Percentiles rank a stretch among this genome's conserved stretches.
Conservation (phyloP, 2,329 filamentous ascomycete genomes). For the Fusarium albidum region DNA sequence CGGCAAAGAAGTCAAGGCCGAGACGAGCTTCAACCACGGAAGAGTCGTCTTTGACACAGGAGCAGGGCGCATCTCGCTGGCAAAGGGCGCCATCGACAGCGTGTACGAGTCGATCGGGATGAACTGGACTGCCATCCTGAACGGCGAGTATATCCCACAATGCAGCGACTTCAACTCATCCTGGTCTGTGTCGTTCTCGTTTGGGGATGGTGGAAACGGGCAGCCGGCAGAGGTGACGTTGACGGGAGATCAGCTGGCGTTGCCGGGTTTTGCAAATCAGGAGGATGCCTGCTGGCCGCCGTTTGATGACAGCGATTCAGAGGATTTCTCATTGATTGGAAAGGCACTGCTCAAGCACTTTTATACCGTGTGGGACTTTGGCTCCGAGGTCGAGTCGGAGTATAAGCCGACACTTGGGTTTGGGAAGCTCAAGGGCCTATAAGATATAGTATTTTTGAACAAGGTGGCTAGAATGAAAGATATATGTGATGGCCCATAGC, state of each 20-base stretch:
- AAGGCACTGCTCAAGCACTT: slow-evolving; percentile 42
- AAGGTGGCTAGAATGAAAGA: too few species aligned
- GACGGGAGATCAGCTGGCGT: slow-evolving; percentile 43
- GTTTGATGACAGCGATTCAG: slow-evolving; percentile 38
- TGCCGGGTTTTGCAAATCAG: slow-evolving; percentile 44
- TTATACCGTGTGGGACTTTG: slow-evolving; percentile 48
- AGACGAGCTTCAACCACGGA: slow-evolving; percentile 16
- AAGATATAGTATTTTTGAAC: too few species aligned
- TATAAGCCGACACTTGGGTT: slow-evolving; percentile 36
- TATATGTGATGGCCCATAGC: too few species aligned
- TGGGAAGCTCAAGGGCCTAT: slow-evolving; percentile 28
- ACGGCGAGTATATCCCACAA: slow-evolving; percentile 41
- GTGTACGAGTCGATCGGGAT: slow-evolving; percentile 48
- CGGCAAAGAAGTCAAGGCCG: slow-evolving; percentile 20
- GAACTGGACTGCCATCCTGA: slow-evolving; percentile 45
- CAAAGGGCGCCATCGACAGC: slow-evolving; percentile 32
- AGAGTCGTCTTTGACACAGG: slow-evolving; percentile 47
- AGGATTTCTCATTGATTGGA: slow-evolving; percentile 45
- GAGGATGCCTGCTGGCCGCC: slow-evolving; percentile 48
- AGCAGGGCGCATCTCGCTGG: slow-evolving; percentile 40
- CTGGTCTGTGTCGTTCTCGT: slow-evolving; percentile 45
- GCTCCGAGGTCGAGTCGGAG: slow-evolving; percentile 16
- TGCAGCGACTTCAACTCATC: slow-evolving; percentile 48
- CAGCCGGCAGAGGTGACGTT: slow-evolving; percentile 40
- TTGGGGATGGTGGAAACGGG: slow-evolving; percentile 32